Conservation (phyloP, 352 stramenopile species). For the Globisporangium uncinulatum region DNA sequence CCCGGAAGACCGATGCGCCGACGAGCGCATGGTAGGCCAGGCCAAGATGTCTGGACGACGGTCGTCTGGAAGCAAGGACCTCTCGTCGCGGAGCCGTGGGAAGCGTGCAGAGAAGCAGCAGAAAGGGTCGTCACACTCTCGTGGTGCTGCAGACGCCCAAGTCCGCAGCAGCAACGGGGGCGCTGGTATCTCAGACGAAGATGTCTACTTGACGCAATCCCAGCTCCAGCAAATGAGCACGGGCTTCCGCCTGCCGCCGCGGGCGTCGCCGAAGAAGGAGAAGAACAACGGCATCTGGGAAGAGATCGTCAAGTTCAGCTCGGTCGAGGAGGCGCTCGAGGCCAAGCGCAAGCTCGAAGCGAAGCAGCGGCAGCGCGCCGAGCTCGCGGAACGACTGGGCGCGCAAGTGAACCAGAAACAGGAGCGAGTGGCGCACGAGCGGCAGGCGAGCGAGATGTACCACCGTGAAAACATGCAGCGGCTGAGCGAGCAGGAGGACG, state of each 20-base stretch:
- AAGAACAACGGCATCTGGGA: conserved; percentile 78
- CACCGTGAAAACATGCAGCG: conserved; percentile 46
- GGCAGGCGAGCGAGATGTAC: conserved; percentile 36
- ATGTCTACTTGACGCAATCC: conserved; percentile 60
- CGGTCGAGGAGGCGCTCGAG: conserved; percentile 60
- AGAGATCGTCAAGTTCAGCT: conserved; percentile 77
- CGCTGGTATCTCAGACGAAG: conserved; percentile 21
- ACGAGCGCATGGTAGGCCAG: neutral
- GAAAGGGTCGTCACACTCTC: neutral
- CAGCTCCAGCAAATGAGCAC: conserved; percentile 67
- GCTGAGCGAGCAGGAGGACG: conserved; percentile 41
- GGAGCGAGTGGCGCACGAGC: conserved; percentile 25
- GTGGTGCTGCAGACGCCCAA: neutral
- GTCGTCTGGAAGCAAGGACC: conserved; percentile 19
- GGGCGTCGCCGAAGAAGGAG: conserved; percentile 67
- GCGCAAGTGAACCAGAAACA: conserved; percentile 51
- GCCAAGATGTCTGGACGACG: conserved; percentile 16
- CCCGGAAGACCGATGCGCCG: neutral
- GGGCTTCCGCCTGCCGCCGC: conserved; percentile 56
- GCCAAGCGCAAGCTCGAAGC: conserved; percentile 31
- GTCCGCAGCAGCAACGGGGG: neutral
- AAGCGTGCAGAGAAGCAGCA: conserved; percentile 7
- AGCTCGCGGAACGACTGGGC: conserved; percentile 40
- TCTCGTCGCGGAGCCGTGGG: conserved; percentile 8
- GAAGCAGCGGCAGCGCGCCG: conserved; percentile 20